Conservation (phyloP, 2,329 filamentous ascomycete genomes). For the Colletotrichum sojae region DNA sequence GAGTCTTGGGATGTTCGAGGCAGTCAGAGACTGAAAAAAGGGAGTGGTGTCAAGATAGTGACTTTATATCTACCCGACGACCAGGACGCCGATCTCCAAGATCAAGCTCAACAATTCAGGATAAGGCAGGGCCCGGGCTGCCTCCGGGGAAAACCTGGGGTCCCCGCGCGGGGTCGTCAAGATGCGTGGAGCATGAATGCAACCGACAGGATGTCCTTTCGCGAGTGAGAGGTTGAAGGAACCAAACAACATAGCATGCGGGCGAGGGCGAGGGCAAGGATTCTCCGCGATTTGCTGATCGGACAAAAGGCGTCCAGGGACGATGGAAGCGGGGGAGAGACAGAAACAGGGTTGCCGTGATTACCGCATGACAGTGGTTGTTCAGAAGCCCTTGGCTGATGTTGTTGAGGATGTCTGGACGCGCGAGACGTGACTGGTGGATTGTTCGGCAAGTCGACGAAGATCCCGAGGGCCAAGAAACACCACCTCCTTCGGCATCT, state of each 20-base stretch:
- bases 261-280: neutral
- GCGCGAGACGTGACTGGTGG: neutral
- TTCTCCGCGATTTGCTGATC: constrained; percentile 1
- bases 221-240: neutral
- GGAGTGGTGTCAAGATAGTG: neutral
- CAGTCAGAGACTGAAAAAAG: too few species aligned
- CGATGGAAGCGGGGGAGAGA: neutral
- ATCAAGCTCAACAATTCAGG: neutral
- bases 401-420: neutral
- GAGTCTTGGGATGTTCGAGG: neutral
- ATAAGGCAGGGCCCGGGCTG: neutral
- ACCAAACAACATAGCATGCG: neutral
- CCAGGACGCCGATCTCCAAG: neutral
- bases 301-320: neutral
- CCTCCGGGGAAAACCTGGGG: constrained; percentile 10
- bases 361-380: too few species aligned
- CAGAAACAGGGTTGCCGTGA: too few species aligned
- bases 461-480: neutral
- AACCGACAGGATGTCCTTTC: constrained; percentile 4
- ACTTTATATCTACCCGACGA: neutral
- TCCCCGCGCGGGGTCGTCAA: neutral
- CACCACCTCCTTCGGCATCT: neutral
- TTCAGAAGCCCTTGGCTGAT: neutral
- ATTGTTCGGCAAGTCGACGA: neutral
- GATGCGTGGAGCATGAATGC: neutral